Percentiles rank a stretch among this genome's conserved stretches.
Conservation (phyloP, 2,329 filamentous ascomycete genomes). For the Ophiosphaerella korrae region DNA sequence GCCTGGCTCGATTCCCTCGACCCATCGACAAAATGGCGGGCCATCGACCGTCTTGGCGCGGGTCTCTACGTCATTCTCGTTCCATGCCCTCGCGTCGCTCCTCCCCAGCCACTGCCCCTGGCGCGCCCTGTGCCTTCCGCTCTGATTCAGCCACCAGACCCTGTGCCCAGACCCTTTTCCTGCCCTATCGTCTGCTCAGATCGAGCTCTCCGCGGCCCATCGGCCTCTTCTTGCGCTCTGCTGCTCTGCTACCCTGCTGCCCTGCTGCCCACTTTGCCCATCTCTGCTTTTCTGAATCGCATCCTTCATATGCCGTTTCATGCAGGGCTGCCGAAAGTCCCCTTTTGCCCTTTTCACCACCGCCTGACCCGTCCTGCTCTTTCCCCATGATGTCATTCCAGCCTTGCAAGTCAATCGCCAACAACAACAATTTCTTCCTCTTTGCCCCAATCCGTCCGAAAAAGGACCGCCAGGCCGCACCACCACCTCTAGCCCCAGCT, state of each 20-base stretch:
- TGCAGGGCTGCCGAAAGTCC: constrained; percentile 1
- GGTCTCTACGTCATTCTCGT: constrained; percentile 22
- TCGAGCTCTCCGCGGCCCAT: neutral
- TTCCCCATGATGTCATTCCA: neutral
- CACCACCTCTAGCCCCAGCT: too few species aligned
- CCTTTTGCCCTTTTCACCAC: neutral
- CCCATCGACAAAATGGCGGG: constrained; percentile 22
- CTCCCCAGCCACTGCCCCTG: neutral
- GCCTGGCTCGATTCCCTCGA: neutral
- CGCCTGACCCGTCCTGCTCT: neutral
- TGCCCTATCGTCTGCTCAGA: neutral
- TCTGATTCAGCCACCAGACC: constrained; percentile 17
- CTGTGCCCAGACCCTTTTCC: constrained; percentile 3
- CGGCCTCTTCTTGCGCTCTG: neutral
- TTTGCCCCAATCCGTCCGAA: too few species aligned
- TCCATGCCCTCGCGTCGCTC: neutral
- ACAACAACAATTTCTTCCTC: too few species aligned
- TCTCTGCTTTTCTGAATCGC: neutral
- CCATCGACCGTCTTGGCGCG: constrained; percentile 11
- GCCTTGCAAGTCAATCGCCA: neutral
- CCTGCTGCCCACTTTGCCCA: neutral
- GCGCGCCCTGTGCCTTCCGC: neutral
- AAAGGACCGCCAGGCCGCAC: too few species aligned
- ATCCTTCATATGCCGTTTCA: neutral
- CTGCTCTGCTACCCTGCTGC: too few species aligned